These are phyloP conservation scores for Fragaria vesca DNA, from an alignment of 306 rosid genomes.

Conservation along the genomic window DNA sequence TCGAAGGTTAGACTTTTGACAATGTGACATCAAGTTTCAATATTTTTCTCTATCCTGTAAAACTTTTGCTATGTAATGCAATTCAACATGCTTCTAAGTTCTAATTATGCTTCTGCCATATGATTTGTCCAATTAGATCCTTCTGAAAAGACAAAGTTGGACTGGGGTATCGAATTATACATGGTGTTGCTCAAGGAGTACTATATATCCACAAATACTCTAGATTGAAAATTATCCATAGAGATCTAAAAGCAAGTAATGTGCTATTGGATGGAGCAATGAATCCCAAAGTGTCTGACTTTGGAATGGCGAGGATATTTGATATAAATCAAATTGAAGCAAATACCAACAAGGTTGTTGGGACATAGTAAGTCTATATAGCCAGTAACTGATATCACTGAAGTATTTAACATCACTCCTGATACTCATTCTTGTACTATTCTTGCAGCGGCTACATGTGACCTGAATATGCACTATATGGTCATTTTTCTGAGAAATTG, in stretches of 20 bases:
- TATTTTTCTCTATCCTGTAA: neutral
- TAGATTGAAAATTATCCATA: neutral
- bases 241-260: constrained; percentile 29
- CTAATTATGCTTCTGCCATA: neutral
- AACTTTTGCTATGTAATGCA: too few relatives aligned
- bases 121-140: neutral
- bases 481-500: constrained; percentile 9
- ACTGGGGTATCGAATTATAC: constrained; percentile 42
- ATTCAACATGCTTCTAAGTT: neutral
- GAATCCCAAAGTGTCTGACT: constrained; percentile 18
- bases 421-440: neutral
- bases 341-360: constrained; percentile 16
- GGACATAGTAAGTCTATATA: constrained; percentile 22
- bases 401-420: neutral
- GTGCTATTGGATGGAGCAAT: constrained; percentile 12
- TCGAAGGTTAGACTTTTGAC: neutral
- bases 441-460: constrained; percentile 43
- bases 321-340: constrained; percentile 14
- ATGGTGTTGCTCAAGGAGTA: neutral
- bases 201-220: too few relatives aligned
- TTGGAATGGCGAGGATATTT: constrained; percentile 23
- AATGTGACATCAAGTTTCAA: neutral
- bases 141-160: neutral
- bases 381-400: too few relatives aligned
- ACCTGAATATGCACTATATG: constrained; percentile 17